A percentile compares a stretch with the other conserved stretches of the same genome.
Evolutionary conservation across 441 rosid genomes (phyloP).

Genomic region (Syzygium malaccense): DNA sequence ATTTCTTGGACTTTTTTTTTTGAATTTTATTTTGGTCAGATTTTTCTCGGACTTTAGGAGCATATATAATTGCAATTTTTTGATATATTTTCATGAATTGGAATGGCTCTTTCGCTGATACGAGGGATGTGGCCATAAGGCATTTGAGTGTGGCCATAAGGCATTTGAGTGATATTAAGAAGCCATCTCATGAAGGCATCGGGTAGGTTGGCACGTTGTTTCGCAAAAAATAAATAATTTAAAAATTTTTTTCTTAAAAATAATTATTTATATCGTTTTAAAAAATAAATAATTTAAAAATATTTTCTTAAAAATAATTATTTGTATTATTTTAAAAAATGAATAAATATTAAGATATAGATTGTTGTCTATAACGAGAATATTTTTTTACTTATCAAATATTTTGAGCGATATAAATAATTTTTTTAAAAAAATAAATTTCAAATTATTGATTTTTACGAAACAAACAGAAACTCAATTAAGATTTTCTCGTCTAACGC

Average conservation of each 20-base stretch:
- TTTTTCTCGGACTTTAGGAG: neutral
- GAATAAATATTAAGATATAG: neutral
- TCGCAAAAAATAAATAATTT: neutral
- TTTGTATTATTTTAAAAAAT: neutral
- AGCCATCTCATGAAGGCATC: neutral
- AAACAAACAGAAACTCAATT: too few relatives aligned
- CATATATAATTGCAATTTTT: too few relatives aligned
- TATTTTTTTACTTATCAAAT: too few relatives aligned
- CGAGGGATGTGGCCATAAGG: neutral
- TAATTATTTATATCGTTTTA: too few relatives aligned
- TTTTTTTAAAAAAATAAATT: fast-evolving
- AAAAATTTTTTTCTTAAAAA: neutral
- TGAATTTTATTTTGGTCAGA: too few relatives aligned
- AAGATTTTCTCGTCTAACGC: neutral
- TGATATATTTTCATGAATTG: neutral
- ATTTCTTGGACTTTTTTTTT: neutral
- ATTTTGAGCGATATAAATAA: too few relatives aligned
- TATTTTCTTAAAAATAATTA: neutral
- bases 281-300: too few relatives aligned
- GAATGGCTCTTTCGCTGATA: neutral
- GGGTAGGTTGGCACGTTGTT: neutral
- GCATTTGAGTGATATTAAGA: neutral
- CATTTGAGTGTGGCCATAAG: neutral
- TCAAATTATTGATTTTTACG: neutral
- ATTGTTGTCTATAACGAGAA: too few relatives aligned